Evolutionary conservation across 192 early-diverging fungal genomes (phyloP), one percentile per base, ranked within the genome.

Genomic region (Spinellus fusiger): DNA sequence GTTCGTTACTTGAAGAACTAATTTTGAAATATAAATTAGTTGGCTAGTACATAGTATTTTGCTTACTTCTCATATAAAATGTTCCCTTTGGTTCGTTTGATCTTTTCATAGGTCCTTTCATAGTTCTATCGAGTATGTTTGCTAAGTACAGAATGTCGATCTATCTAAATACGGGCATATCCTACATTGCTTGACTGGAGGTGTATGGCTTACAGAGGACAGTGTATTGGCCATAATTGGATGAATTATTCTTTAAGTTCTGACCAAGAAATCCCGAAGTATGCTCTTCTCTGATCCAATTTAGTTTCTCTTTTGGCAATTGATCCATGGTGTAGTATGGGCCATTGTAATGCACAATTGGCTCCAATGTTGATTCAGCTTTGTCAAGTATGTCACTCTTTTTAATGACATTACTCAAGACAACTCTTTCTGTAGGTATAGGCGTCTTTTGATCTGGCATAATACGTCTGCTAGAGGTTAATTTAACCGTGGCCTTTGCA

Each of bases 51-150:
- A 22, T 1, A 38, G 8, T n/a, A 1, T 49, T 35, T 16, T 20
- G 4, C 20, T 59, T 59, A 62, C 62, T 20, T 56, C 69, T 54
- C 25, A 71, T 44, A 48, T 71, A 71, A 47, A 71, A 71, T 40
- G 61, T 56, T 1, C 58, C 69, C 50, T 71, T 71, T 49, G 69
- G 69, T 18, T 58, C 26, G 58, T 40, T 37, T 47, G 5, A 3
- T 50, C 51, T 46, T 34, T 55, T 16, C 4, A 34, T 35, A 28
- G 8, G 32, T 35, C 16, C 10, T 55, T 31, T 37, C 15, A 20
- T 55, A 8, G 35, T 59, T 47, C 6, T 25, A 27, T 5, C 23
- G 23, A 18, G 8, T 5, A 32, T 59, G 5, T 8, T 12, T 35
- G 22, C 12, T 22, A 3, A 37, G 13, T 5, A 55, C 29, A 55